Conservation (phyloP, 768 basidiomycete genomes). For the Leccinum pellstonianum region DNA sequence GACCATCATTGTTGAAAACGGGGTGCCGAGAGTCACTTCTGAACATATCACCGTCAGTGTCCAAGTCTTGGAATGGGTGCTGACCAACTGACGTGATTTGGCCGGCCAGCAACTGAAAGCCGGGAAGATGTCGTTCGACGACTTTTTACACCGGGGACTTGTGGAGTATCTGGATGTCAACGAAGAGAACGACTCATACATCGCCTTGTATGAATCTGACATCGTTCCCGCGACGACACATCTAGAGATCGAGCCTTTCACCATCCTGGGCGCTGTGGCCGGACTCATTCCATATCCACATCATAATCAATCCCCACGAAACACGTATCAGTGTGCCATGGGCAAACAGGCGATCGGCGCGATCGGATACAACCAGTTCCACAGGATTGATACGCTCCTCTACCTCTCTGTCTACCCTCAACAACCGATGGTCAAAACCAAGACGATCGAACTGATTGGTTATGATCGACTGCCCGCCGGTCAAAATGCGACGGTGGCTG, state of each 20-base stretch:
- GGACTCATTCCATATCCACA: constrained; percentile 99
- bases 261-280: constrained; percentile 94
- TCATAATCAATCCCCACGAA: constrained; percentile 98
- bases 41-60: constrained; percentile 71
- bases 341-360: constrained; percentile 98
- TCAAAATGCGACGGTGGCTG: constrained; percentile 97
- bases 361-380: constrained; percentile 96
- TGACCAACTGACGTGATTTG: constrained; percentile 9
- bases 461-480: constrained; percentile 97
- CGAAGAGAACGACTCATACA: constrained; percentile 97
- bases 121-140: constrained; percentile 81
- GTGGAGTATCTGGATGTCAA: constrained; percentile 99
- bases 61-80: background rate
- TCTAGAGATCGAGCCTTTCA: constrained; percentile 98
- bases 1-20: constrained; percentile 92
- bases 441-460: constrained; percentile 94
- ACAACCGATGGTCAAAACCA: constrained; percentile 99
- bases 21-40: constrained; percentile 68
- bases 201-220: constrained; percentile 90
- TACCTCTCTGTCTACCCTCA: constrained; percentile 98
- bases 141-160: constrained; percentile 87
- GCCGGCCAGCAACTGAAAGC: constrained; percentile 69
- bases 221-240: constrained; percentile 85
- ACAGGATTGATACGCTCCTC: constrained; percentile 96
- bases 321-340: constrained; percentile 99